These are phyloP conservation scores for Triticum aestivum DNA, from an alignment of 176 grass and related monocot genomes.

Conservation along the genomic window DNA sequence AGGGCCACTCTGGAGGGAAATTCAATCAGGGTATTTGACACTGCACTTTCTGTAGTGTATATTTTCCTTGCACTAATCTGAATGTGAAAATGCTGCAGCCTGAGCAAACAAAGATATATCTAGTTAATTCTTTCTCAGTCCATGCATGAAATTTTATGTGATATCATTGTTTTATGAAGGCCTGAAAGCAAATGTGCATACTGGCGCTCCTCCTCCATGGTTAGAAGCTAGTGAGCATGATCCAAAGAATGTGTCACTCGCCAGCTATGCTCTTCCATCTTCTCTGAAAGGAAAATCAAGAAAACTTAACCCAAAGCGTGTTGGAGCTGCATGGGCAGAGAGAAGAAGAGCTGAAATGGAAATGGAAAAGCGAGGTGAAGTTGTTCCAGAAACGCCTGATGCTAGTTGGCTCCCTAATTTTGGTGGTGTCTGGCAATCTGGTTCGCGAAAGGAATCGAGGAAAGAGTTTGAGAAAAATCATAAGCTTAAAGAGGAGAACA, in stretches of 20 bases:
- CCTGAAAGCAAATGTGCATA: slow-evolving; percentile 80
- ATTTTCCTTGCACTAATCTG: slow-evolving; percentile 9
- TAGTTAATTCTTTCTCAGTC: slow-evolving; percentile 22
- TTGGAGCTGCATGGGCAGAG: slow-evolving; percentile 94
- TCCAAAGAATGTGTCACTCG: slow-evolving; percentile 24
- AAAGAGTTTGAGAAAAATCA: slow-evolving; percentile 79
- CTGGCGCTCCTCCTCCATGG: slow-evolving; percentile 81
- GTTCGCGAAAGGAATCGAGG: slow-evolving; percentile 80
- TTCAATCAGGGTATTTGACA: slow-evolving; percentile 35
- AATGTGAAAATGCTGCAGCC: slow-evolving; percentile 17
- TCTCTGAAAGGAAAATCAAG: slow-evolving; percentile 43
- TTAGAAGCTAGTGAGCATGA: slow-evolving; percentile 55
- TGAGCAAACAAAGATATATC: not conserved
- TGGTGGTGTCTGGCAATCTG: slow-evolving; percentile 83
- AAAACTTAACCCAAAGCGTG: slow-evolving; percentile 89
- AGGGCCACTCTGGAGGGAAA: slow-evolving; percentile 33
- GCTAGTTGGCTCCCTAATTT: slow-evolving; percentile 96
- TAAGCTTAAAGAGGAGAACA: slow-evolving; percentile 34
- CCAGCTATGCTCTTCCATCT: not conserved
- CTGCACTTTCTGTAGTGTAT: slow-evolving; percentile 9
- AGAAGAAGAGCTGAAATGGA: slow-evolving; percentile 85
- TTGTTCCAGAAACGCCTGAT: slow-evolving; percentile 43
- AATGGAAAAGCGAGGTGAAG: slow-evolving; percentile 68
- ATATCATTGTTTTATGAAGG: slow-evolving; percentile 49
- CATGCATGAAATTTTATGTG: slow-evolving; percentile 23